A percentile compares a stretch with the other conserved stretches of the same genome.
Conservation (phyloP, 257 asterid genomes). For the Osmanthus fragrans region DNA sequence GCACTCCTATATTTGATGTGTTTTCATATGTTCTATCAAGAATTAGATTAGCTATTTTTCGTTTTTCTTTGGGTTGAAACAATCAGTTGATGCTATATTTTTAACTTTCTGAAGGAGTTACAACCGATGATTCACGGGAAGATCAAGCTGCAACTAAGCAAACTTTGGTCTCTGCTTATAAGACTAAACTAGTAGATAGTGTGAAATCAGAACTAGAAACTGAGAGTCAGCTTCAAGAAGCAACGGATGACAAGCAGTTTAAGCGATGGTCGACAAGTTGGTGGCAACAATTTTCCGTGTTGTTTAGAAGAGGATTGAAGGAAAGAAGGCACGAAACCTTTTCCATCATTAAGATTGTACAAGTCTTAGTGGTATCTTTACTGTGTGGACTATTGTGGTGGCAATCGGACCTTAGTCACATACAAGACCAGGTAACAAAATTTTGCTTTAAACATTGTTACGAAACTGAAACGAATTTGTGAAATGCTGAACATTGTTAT, state of each 20-base stretch:
- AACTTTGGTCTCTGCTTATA: constrained; percentile 39
- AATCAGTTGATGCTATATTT: neutral
- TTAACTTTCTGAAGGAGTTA: constrained; percentile 38
- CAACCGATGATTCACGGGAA: constrained; percentile 33
- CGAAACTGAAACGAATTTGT: neutral
- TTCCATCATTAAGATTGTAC: constrained; percentile 40
- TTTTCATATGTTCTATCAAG: neutral
- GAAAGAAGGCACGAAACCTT: constrained; percentile 51
- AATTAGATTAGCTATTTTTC: no score
- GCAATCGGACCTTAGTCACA: constrained; percentile 39
- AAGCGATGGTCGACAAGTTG: constrained; percentile 50
- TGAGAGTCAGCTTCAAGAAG: constrained; percentile 12
- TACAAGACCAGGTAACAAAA: constrained; percentile 53
- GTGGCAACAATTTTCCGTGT: constrained; percentile 55
- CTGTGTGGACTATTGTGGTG: constrained; percentile 54
- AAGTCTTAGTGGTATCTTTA: constrained; percentile 37
- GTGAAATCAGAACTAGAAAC: constrained; percentile 33
- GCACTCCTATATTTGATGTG: no score
- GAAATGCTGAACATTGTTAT: neutral
- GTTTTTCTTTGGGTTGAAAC: neutral
- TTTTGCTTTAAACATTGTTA: neutral
- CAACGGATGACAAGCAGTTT: constrained; percentile 24
- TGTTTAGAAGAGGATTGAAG: constrained; percentile 48
- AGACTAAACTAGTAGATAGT: constrained; percentile 26
- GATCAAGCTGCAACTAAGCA: constrained; percentile 44